These are phyloP conservation scores for Diplodia corticola DNA, from an alignment of 2,329 filamentous ascomycete species.

Conservation along the genomic window DNA sequence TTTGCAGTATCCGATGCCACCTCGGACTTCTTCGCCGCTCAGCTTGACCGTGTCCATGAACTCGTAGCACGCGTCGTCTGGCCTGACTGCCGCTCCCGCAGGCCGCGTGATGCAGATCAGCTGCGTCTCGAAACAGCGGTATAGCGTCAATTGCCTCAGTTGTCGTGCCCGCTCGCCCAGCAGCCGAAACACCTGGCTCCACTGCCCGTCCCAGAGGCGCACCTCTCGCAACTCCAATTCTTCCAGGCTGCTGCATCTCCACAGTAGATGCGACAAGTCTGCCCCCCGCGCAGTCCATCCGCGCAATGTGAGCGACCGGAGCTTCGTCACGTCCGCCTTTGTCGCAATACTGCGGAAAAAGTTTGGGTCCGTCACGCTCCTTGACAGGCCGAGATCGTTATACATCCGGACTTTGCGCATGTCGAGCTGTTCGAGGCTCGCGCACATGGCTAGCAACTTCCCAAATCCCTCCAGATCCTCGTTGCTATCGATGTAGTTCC, in stretches of 20 bases:
- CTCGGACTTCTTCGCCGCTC: not conserved
- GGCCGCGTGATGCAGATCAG: not conserved
- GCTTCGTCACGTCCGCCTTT: not conserved
- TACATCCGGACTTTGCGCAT: not conserved
- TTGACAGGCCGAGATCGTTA: not conserved
- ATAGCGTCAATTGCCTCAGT: not conserved
- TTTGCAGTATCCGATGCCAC: not conserved
- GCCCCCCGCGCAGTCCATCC: not conserved
- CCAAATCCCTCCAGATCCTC: not conserved
- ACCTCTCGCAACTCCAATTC: not conserved
- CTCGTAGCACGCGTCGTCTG: not conserved
- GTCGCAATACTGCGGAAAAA: not conserved
- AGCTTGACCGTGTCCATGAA: not conserved
- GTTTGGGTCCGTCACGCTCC: not conserved
- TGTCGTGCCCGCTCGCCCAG: not conserved
- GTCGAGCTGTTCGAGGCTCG: not conserved
- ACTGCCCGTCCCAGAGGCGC: not conserved
- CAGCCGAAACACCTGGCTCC: constrained; percentile 2
- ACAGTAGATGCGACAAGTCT: not conserved
- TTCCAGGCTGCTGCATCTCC: not conserved
- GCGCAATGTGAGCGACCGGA: not conserved
- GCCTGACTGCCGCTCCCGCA: not conserved
- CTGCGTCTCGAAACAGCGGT: not conserved
- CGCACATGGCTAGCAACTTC: not conserved
- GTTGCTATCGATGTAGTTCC: not conserved